phyloP scores from a whole-genome alignment of 495 filamentous ascomycete genomes.

The Penicillium steckii region DNA sequence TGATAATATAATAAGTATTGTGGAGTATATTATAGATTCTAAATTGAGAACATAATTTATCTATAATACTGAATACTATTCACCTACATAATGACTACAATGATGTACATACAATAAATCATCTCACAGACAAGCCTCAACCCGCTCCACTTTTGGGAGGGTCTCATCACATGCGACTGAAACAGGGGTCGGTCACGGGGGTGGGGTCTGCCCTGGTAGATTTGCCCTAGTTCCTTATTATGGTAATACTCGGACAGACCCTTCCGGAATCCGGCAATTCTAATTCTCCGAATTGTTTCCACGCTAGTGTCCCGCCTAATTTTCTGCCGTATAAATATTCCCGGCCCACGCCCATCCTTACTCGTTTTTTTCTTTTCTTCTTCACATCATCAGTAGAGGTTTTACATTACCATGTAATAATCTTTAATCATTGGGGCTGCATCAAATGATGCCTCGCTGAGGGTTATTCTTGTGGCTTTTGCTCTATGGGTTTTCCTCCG shows the following conservation, averaged over 20 bases:
- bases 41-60: no score
- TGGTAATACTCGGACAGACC: neutral
- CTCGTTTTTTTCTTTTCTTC: conserved; percentile 38
- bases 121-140: conserved; percentile 1
- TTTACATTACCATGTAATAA: conserved; percentile 46
- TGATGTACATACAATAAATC: no score
- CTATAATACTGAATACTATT: no score
- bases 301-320: neutral
- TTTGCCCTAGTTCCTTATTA: conserved; percentile 14
- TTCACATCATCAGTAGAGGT: conserved; percentile 54
- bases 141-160: neutral
- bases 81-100: no score
- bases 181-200: neutral
- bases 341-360: conserved; percentile 4
- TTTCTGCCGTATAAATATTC: conserved; percentile 23
- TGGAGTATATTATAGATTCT: no score
- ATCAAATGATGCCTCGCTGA: conserved; percentile 47
- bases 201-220: neutral
- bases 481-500: conserved; percentile 48
- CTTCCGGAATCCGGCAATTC: conserved; percentile 4
- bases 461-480: conserved; percentile 44
- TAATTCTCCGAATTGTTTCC: neutral
- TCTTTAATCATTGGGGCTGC: conserved; percentile 40
- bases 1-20: no score
- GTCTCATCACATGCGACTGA: conserved; percentile 12